Evolutionary conservation across 2,329 filamentous ascomycete genomes (phyloP), one percentile per base, ranked within the genome.

Genomic region (Verticillium nonalfalfae): DNA sequence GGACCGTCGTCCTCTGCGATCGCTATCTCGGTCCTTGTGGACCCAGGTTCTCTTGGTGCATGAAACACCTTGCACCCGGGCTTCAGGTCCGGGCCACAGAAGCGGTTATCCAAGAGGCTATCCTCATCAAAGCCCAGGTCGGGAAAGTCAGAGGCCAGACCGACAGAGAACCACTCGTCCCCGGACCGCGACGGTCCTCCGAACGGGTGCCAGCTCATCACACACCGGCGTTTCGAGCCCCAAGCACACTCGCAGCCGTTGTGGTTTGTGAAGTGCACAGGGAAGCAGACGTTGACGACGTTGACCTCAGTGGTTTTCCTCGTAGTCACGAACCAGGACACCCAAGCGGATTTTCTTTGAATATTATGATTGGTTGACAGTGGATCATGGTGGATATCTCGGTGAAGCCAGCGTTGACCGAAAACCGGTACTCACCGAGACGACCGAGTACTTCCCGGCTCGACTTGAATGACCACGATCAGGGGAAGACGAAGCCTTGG

Each of bases 51-150:
- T 52, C 73, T 73, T 6, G 81, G 78, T 6, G 83, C 77, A 34
- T 74, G 73, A 63, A 88, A 86, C 18, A 85, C 81, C 66, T 84
- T 87, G 76, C 86, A 89, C n/a, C 80, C 79, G 0, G 81, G 79
- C 33, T 72, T 75, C n/a, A 75, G 68, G n/a, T 74, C 70, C 2
- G 70, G 63, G 21, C 68, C 64, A 65, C 79, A 83, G n/a, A 68
- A 56, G 1, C 74, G 72, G 35, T 71, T 66, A 57, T 75, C 70
- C 26, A 73, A 66, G n/a, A 81, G 66, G 64, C 73, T 73, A 45
- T 71, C 72, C 5, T 74, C 71, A 59, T 77, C 77, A 0, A 68
- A 65, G 4, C 74, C 75, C 50, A 86, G 74, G 61, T 87, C 78
- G 0, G 84, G 83, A 57, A 86, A 85, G 0, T 80, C 77, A 0